Percentiles rank a stretch among this genome's conserved stretches.
Conservation (phyloP, 2,329 filamentous ascomycete species). For the Claviceps maximensis region DNA sequence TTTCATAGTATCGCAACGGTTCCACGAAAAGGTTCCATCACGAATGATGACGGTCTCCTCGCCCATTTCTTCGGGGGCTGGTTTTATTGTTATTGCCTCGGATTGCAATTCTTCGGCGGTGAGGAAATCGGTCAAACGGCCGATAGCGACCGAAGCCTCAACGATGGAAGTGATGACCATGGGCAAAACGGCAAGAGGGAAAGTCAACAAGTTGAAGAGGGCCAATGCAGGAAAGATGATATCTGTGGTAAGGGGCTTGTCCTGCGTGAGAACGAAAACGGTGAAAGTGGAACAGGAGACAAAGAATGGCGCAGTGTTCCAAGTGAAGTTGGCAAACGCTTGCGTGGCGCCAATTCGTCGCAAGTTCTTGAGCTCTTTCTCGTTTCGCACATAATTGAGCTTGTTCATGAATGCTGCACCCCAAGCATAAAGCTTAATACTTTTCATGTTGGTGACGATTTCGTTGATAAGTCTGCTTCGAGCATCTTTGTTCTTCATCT, state of each 20-base stretch:
- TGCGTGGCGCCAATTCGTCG: slow-evolving; percentile 92
- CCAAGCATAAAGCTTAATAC: slow-evolving; percentile 98
- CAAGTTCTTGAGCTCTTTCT: slow-evolving; percentile 86
- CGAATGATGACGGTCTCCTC: slow-evolving; percentile 77
- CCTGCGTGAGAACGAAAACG: slow-evolving; percentile 76
- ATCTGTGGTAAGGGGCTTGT: slow-evolving; percentile 74
- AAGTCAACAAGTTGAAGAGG: slow-evolving; percentile 90
- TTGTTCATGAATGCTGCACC: slow-evolving; percentile 95
- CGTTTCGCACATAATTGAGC: slow-evolving; percentile 89
- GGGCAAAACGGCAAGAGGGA: slow-evolving; percentile 83
- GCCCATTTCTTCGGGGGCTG: slow-evolving; percentile 59
- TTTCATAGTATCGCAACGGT: slow-evolving; percentile 60
- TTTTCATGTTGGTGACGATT: slow-evolving; percentile 99
- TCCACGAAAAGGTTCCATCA: slow-evolving; percentile 88
- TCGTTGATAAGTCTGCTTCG: slow-evolving; percentile 90
- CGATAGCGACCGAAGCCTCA: slow-evolving; percentile 85
- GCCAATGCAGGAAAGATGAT: slow-evolving; percentile 91
- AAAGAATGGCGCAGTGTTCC: slow-evolving; percentile 93
- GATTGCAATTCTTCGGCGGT: slow-evolving; percentile 78
- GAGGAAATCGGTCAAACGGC: slow-evolving; percentile 73
- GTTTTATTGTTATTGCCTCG: slow-evolving; percentile 62
- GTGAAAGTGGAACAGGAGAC: slow-evolving; percentile 95
- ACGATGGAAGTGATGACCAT: slow-evolving; percentile 98
- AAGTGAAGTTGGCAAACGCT: slow-evolving; percentile 92
- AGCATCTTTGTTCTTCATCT: slow-evolving; percentile 99